Conservation (phyloP, 345 rosid species). For the Eucalyptus albens region DNA sequence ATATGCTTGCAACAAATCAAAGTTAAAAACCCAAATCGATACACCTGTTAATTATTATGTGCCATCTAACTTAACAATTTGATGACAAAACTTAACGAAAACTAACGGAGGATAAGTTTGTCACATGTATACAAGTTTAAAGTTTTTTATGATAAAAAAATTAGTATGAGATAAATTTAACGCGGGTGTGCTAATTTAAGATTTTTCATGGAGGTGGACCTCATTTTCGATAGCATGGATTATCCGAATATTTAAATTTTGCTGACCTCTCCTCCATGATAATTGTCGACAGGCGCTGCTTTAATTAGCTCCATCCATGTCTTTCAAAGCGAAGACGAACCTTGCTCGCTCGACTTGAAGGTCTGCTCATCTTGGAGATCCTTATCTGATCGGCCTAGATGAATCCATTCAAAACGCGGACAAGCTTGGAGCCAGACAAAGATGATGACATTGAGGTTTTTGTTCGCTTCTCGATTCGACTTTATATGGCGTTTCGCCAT, state of each 20-base stretch:
- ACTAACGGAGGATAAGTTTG: too few relatives aligned
- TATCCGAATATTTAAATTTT: background rate
- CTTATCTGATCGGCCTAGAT: background rate
- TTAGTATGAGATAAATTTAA: too few relatives aligned
- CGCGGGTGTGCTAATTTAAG: fast-evolving
- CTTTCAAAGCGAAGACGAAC: background rate
- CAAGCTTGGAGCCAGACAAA: background rate
- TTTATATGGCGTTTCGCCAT: background rate
- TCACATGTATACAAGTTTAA: too few relatives aligned
- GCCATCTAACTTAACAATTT: too few relatives aligned
- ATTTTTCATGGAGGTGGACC: background rate
- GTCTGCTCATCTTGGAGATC: background rate
- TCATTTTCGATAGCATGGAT: background rate
- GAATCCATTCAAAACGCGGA: background rate
- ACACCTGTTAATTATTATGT: too few relatives aligned
- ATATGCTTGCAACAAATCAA: too few relatives aligned
- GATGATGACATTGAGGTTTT: background rate
- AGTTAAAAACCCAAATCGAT: too few relatives aligned
- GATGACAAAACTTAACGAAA: too few relatives aligned
- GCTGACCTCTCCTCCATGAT: background rate
- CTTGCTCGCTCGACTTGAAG: background rate
- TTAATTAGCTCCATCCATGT: background rate
- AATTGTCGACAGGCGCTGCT: background rate
- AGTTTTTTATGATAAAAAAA: too few relatives aligned
- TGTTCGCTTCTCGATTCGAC: background rate